phyloP scores from a whole-genome alignment of 441 rosid species.

The Kokia cookei region DNA sequence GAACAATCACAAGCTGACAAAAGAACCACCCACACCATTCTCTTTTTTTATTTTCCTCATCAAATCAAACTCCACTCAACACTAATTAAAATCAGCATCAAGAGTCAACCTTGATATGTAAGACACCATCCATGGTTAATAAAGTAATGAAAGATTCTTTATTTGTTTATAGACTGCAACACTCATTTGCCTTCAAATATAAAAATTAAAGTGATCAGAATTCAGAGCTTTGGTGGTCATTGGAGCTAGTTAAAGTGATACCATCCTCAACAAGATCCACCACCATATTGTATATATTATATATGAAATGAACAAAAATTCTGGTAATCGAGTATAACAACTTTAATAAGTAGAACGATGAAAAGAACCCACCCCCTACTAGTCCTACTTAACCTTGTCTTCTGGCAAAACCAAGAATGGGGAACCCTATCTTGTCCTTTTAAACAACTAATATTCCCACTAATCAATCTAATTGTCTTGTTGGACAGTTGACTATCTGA shows the following conservation, averaged over 20 bases:
- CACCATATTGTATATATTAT: background rate
- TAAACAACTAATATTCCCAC: conserved; percentile 14
- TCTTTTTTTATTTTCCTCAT: background rate
- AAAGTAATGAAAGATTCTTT: background rate
- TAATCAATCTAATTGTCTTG: conserved; percentile 9
- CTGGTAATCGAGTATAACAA: background rate
- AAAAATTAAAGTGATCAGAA: background rate
- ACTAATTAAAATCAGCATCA: background rate
- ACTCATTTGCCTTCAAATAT: background rate
- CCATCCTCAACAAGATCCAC: conserved; percentile 33
- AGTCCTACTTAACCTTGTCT: conserved; percentile 32
- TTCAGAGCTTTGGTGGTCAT: conserved; percentile 15
- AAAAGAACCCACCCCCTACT: conserved; percentile 11
- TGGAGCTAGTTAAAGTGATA: conserved; percentile 25
- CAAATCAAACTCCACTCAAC: background rate
- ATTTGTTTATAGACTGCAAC: conserved; percentile 12
- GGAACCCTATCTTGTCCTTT: conserved; percentile 19
- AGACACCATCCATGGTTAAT: background rate
- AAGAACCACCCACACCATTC: background rate
- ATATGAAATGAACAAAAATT: conserved; percentile 3
- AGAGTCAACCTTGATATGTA: background rate
- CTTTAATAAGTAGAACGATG: background rate
- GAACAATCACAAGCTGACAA: background rate
- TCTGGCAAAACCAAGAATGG: conserved; percentile 15
- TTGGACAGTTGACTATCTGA: conserved; percentile 29